These are phyloP conservation scores for Cinchona pubescens DNA, from an alignment of 257 asterid genomes.

Conservation along the genomic window DNA sequence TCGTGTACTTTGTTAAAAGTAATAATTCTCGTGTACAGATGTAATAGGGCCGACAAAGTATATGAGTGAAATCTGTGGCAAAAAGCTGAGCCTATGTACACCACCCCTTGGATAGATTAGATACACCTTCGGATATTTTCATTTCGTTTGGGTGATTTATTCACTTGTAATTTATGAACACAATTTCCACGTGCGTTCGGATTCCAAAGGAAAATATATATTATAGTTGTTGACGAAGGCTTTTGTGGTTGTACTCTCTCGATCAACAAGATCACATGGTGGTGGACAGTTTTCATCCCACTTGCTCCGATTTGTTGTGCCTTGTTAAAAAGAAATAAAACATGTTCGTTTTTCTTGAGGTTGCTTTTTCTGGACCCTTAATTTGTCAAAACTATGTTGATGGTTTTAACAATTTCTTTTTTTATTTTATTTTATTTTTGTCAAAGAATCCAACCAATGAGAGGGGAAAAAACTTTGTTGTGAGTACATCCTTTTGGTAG, in stretches of 20 bases:
- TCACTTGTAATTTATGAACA: neutral
- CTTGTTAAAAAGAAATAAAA: neutral
- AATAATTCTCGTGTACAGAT: neutral
- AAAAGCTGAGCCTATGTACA: neutral
- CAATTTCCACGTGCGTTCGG: conserved; percentile 11
- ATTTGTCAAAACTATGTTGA: neutral
- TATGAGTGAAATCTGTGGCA: neutral
- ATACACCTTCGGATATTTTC: neutral
- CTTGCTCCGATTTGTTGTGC: neutral
- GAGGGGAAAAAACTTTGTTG: neutral
- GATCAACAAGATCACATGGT: neutral
- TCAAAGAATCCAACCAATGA: conserved; percentile 11
- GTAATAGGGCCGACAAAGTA: neutral
- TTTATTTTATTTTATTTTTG: neutral
- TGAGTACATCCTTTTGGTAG: neutral
- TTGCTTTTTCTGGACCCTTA: neutral
- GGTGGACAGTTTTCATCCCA: neutral
- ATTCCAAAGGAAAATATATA: neutral
- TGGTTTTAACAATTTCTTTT: neutral
- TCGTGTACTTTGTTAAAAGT: neutral
- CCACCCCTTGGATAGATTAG: no score
- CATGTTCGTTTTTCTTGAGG: conserved; percentile 1
- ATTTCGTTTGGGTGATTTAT: neutral
- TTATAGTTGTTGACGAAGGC: neutral
- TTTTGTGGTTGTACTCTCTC: conserved; percentile 4